Evolutionary conservation across 306 rosid species (phyloP), one percentile per base, ranked within the genome.

Genomic region (Ceratonia siliqua): DNA sequence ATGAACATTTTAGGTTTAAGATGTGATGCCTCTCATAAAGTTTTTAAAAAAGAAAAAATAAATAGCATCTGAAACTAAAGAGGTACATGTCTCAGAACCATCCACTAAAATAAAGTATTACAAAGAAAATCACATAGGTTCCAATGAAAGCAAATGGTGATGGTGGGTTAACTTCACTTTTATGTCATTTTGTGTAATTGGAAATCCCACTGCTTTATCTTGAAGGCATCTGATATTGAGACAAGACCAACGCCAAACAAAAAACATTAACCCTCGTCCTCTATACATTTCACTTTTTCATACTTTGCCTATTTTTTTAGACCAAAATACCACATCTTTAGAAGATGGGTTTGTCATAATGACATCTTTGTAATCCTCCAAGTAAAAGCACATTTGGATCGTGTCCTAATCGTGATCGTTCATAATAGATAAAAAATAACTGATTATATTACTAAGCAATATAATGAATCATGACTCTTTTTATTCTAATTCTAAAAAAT

Each of bases 211-310:
- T 6, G 20, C 73, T 53, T 64, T 64, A 11, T 27, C 57, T 50
- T 61, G 49, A 36, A 39, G 30, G 67, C 64, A 54, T 75, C 33
- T 62, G 12, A 46, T n/a, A n/a, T n/a, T n/a, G n/a, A 53, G 52
- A 46, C 38, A 36, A 62, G 62, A 74, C 2, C 17, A 59, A 43
- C 20, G 69, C 70, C 69, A 57, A 74, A 74, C 27, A 20, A 50
- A 27, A 69, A 6, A 53, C 15, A 25, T 38, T 4, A 11, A 21
- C 33, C 38, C 18, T 12, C 11, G 6, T 12, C 17, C 4, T 21
- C 9, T 3, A 5, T 63, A 64, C 55, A 7, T 25, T 41, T 25
- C 21, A 35, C 79, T 52, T 75, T 62, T 52, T 52, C 17, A 39
- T 4, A n/a, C 18, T 27, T 55, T 57, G 32, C 50, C 13, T 5